Percentiles rank a stretch among this genome's conserved stretches.
Evolutionary conservation across 352 stramenopile genomes (phyloP).

Genomic region (Phytophthora ohioensis): DNA sequence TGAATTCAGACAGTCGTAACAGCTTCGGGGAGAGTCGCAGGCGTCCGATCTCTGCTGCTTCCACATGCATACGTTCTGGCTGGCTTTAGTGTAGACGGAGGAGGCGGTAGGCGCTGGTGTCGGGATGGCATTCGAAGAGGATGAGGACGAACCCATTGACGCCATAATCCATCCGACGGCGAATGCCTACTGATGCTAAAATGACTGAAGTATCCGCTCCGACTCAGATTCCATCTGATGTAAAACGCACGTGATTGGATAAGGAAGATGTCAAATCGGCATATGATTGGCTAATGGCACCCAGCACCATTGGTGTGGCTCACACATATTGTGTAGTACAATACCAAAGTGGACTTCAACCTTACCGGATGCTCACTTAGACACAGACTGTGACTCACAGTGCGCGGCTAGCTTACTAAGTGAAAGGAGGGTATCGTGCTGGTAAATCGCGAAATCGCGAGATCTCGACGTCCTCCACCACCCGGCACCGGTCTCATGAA

Average conservation of each 20-base stretch:
- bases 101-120: slow-evolving; percentile 13
- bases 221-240: slow-evolving; percentile 15
- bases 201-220: slow-evolving; percentile 1
- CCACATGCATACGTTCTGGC: slow-evolving; percentile 52
- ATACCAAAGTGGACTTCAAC: no score
- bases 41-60: slow-evolving; percentile 29
- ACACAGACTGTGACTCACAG: no score
- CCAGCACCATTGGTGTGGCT: background rate
- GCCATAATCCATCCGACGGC: slow-evolving; percentile 10
- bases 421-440: no score
- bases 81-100: slow-evolving; percentile 26
- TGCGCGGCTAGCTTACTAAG: no score
- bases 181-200: slow-evolving; percentile 10
- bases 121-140: slow-evolving; percentile 7
- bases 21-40: slow-evolving; percentile 43
- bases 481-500: no score
- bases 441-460: no score
- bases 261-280: background rate
- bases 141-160: slow-evolving; percentile 9
- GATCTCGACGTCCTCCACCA: no score
- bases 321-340: no score
- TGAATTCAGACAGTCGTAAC: slow-evolving; percentile 51
- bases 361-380: no score
- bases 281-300: slow-evolving; percentile 1
- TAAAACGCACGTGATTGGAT: background rate